phyloP scores from a whole-genome alignment of 345 rosid species.

The Xanthoceras sorbifolium region DNA sequence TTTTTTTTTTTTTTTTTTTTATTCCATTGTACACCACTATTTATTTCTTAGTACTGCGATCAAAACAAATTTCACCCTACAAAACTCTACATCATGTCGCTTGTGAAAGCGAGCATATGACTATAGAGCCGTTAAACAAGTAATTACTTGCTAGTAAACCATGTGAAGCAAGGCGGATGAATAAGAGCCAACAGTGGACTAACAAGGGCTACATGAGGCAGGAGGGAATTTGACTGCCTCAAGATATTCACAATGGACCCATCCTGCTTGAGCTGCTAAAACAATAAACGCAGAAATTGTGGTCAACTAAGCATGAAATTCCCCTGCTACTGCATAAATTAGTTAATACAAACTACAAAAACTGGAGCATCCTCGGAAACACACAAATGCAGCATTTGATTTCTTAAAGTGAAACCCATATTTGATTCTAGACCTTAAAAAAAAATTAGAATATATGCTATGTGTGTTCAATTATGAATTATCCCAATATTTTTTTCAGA shows the following conservation, averaged over 20 bases:
- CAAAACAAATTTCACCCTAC: not conserved
- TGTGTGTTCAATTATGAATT: no score
- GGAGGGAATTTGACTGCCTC: slow-evolving; percentile 70
- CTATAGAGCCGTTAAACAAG: not conserved
- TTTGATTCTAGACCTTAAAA: no score
- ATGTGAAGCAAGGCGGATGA: slow-evolving; percentile 90
- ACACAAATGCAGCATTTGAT: not conserved
- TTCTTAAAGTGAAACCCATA: no score
- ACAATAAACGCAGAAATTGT: slow-evolving; percentile 15
- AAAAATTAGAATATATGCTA: no score
- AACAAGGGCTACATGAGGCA: slow-evolving; percentile 86
- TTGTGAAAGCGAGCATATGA: not conserved
- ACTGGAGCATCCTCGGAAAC: not conserved
- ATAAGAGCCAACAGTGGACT: slow-evolving; percentile 87
- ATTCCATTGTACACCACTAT: not conserved
- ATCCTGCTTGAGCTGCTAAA: slow-evolving; percentile 39
- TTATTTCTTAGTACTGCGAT: not conserved
- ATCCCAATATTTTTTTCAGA: no score
- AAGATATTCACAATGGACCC: slow-evolving; percentile 51
- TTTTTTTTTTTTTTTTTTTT: not conserved
- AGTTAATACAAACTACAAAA: slow-evolving; percentile 11
- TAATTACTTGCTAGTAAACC: slow-evolving; percentile 86
- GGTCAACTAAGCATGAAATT: not conserved
- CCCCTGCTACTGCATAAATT: not conserved
- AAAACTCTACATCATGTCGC: not conserved